Evolutionary conservation across 805 yeast genomes (phyloP).

Genomic region (Candida saitoana): DNA sequence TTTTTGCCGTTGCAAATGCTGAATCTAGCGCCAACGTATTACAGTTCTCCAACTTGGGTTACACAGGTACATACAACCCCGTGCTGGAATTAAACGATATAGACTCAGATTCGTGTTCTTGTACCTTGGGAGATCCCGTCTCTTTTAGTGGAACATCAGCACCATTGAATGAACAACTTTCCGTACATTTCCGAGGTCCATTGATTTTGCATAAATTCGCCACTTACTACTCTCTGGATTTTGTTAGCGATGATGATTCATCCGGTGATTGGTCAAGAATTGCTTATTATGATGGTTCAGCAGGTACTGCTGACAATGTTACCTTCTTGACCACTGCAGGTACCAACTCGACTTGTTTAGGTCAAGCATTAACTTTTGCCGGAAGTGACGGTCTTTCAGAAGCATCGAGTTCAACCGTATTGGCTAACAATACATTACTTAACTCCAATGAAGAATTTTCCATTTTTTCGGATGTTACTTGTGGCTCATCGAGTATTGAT

Average conservation of each 20-base stretch:
- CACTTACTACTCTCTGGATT: constrained; percentile 48
- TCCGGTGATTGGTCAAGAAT: constrained; percentile 53
- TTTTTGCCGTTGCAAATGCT: neutral
- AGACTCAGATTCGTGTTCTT: constrained; percentile 39
- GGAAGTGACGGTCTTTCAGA: constrained; percentile 49
- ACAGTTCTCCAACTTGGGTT: constrained; percentile 55
- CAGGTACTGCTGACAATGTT: constrained; percentile 53
- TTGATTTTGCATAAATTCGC: constrained; percentile 57
- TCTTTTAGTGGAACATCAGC: constrained; percentile 56
- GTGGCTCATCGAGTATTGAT: constrained; percentile 50
- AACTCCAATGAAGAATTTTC: constrained; percentile 56
- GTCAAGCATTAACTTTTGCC: constrained; percentile 64
- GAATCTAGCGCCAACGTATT: constrained; percentile 15
- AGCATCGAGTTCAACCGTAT: constrained; percentile 45
- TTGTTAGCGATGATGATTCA: constrained; percentile 25
- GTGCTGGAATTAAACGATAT: constrained; percentile 43
- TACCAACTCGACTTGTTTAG: constrained; percentile 56
- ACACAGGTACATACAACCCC: constrained; percentile 46
- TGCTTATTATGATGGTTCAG: constrained; percentile 53
- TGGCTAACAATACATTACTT: constrained; percentile 46
- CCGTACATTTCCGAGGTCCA: constrained; percentile 81
- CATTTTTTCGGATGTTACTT: constrained; percentile 55
- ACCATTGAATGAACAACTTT: constrained; percentile 64
- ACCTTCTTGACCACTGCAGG: constrained; percentile 69
- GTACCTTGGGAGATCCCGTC: constrained; percentile 36